These are phyloP conservation scores for Silybum marianum DNA, from an alignment of 129 eudicot genomes.

Conservation along the genomic window DNA sequence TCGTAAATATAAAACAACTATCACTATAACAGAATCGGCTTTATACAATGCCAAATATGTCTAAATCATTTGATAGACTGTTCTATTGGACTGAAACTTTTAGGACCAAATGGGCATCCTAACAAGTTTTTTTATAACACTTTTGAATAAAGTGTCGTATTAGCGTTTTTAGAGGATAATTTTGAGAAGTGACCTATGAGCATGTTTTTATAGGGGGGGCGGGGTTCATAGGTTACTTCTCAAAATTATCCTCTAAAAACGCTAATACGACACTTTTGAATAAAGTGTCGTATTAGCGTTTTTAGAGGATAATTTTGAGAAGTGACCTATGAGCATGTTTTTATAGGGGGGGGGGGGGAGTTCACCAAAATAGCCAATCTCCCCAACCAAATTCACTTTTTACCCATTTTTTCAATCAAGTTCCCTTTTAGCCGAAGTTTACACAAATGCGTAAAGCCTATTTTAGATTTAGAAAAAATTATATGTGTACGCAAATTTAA, in stretches of 20 bases:
- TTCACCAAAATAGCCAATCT: too few relatives aligned
- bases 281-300: neutral
- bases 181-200: neutral
- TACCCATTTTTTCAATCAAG: too few relatives aligned
- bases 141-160: neutral
- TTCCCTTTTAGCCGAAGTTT: too few relatives aligned
- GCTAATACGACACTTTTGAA: neutral
- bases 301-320: neutral
- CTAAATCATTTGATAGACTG: neutral
- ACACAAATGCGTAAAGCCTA: too few relatives aligned
- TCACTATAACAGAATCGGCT: neutral
- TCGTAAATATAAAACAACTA: neutral
- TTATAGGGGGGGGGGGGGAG: too few relatives aligned
- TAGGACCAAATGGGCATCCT: neutral
- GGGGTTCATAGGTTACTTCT: too few relatives aligned
- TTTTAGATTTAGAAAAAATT: too few relatives aligned
- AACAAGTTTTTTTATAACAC: neutral
- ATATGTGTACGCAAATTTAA: too few relatives aligned
- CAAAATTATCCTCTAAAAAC: too few relatives aligned
- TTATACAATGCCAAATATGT: neutral
- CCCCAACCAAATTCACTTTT: too few relatives aligned
- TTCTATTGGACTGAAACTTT: neutral
- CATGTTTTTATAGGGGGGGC: too few relatives aligned
- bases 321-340: neutral
- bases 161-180: neutral